Conservation (phyloP, 352 stramenopile species). For the Phytophthora nicotianae region DNA sequence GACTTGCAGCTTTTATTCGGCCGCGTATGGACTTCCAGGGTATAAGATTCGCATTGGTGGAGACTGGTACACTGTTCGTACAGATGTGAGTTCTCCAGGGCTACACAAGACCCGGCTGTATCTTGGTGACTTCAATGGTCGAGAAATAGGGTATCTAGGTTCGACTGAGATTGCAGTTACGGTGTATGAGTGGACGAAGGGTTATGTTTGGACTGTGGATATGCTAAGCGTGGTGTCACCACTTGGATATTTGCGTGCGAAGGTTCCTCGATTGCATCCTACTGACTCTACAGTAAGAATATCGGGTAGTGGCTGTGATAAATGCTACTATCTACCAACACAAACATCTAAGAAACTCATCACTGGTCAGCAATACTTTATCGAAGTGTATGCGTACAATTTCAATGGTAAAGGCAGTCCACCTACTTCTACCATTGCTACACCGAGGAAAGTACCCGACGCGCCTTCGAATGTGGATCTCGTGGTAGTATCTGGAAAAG, state of each 20-base stretch:
- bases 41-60: constrained; percentile 59
- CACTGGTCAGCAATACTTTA: constrained; percentile 73
- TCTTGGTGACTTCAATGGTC: constrained; percentile 65
- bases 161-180: constrained; percentile 39
- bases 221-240: constrained; percentile 52
- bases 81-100: constrained; percentile 44
- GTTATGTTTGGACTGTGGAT: constrained; percentile 65
- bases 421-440: constrained; percentile 42
- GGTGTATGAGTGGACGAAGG: constrained; percentile 75
- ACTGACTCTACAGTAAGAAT: constrained; percentile 47
- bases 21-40: constrained; percentile 62
- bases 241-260: constrained; percentile 53
- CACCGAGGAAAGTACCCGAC: constrained; percentile 86
- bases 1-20: constrained; percentile 55
- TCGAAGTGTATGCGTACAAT: constrained; percentile 83
- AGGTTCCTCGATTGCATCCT: constrained; percentile 61
- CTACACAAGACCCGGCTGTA: constrained; percentile 51
- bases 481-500: constrained; percentile 83
- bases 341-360: constrained; percentile 58
- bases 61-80: constrained; percentile 73
- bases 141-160: constrained; percentile 60
- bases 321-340: constrained; percentile 74
- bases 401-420: constrained; percentile 64
- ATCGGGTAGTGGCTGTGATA: constrained; percentile 47
- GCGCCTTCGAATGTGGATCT: constrained; percentile 90